Conservation (phyloP, 2,329 filamentous ascomycete species). For the Colletotrichum camelliae region DNA sequence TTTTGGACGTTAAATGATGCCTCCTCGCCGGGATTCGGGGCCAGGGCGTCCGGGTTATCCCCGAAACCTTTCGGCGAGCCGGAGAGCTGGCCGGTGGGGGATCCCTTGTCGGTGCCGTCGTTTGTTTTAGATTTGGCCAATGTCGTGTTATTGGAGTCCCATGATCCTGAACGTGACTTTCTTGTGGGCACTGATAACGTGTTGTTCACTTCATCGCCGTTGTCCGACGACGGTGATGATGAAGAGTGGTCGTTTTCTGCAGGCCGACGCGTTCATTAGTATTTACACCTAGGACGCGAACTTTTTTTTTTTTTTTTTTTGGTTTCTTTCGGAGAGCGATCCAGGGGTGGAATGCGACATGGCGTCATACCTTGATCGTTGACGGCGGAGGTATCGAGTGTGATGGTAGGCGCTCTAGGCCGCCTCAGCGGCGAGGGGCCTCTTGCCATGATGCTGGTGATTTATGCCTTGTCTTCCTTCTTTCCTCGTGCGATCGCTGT, state of each 20-base stretch:
- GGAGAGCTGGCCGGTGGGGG: neutral
- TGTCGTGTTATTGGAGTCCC: slow-evolving; percentile 22
- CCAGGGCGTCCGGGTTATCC: slow-evolving; percentile 28
- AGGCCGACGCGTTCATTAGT: slow-evolving; percentile 3
- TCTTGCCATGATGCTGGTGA: slow-evolving; percentile 2
- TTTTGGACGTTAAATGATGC: slow-evolving; percentile 71
- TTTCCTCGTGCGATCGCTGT: neutral
- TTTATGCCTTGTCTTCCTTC: neutral
- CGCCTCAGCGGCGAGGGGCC: slow-evolving; percentile 9
- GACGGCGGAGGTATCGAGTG: slow-evolving; percentile 22
- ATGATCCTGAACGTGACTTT: slow-evolving; percentile 21
- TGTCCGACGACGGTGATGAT: slow-evolving; percentile 9
- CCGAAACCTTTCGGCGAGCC: slow-evolving; percentile 21
- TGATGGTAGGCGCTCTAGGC: slow-evolving; percentile 23
- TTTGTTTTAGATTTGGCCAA: slow-evolving; percentile 17
- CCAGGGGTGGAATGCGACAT: neutral
- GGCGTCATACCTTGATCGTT: slow-evolving; percentile 23
- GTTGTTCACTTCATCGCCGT: slow-evolving; percentile 19
- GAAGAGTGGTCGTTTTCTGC: slow-evolving; percentile 3
- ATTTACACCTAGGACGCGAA: neutral
- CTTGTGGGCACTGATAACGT: slow-evolving; percentile 23
- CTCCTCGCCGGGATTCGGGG: slow-evolving; percentile 64
- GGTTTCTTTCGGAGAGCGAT: neutral
- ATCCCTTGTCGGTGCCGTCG: slow-evolving; percentile 14
- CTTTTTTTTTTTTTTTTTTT: neutral